phyloP scores from a whole-genome alignment of 257 asterid genomes.

The Lycium barbarum region DNA sequence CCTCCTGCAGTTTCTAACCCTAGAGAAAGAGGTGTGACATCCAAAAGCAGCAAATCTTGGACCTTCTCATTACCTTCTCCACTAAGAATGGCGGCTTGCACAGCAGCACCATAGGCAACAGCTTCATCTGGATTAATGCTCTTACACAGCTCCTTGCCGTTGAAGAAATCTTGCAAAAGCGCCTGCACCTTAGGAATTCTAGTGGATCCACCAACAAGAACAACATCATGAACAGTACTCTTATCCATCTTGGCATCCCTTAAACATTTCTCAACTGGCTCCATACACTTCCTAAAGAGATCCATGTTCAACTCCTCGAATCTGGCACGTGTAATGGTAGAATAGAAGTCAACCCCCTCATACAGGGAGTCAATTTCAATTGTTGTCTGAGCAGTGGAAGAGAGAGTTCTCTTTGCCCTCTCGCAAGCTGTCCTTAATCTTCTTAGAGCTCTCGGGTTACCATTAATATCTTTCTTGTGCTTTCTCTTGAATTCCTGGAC shows the following conservation, averaged over 20 bases:
- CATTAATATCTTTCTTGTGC: constrained; percentile 79
- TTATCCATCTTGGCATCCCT: constrained; percentile 93
- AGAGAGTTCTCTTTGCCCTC: constrained; percentile 87
- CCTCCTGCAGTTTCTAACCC: constrained; percentile 53
- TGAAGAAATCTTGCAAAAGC: constrained; percentile 47
- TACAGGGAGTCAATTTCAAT: constrained; percentile 74
- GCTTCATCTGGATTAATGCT: constrained; percentile 58
- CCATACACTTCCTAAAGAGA: constrained; percentile 81
- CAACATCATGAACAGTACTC: constrained; percentile 74
- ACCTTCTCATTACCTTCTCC: constrained; percentile 55
- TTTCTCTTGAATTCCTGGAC: constrained; percentile 87
- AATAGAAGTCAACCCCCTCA: constrained; percentile 83
- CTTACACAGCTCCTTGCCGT: constrained; percentile 55
- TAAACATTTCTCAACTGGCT: constrained; percentile 89
- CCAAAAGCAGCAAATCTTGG: constrained; percentile 47
- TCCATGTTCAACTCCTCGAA: constrained; percentile 87
- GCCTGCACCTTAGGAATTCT: constrained; percentile 55
- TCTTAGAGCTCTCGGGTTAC: constrained; percentile 73
- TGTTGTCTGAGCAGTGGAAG: constrained; percentile 88
- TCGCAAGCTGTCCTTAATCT: constrained; percentile 80
- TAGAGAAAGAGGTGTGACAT: constrained; percentile 50
- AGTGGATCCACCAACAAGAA: constrained; percentile 57
- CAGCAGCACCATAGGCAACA: constrained; percentile 56
- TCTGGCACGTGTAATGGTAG: constrained; percentile 81
- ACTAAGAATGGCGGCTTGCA: constrained; percentile 51